Percentiles rank a stretch among this genome's conserved stretches.
These are phyloP conservation scores for Lathyrus sativus DNA, from an alignment of 306 rosid species.

Conservation along the genomic window DNA sequence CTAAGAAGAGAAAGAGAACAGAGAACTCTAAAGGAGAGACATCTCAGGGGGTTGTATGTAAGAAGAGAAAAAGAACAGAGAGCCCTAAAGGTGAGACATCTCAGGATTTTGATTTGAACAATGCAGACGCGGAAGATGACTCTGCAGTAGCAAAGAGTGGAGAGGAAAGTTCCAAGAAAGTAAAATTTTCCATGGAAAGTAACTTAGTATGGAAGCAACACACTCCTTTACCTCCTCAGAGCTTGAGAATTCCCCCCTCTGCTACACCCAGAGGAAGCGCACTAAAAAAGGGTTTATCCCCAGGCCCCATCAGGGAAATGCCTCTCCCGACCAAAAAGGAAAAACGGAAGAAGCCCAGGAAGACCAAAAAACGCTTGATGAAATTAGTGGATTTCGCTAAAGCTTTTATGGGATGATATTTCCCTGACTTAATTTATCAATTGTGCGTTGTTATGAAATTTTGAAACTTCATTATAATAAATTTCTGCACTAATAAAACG, in stretches of 20 bases:
- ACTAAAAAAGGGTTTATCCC: conserved; percentile 90
- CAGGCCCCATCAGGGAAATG: conserved; percentile 92
- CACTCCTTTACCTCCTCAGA: conserved; percentile 87
- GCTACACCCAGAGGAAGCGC: conserved; percentile 99
- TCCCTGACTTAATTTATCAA: conserved; percentile 29
- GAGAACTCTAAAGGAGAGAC: conserved; percentile 48
- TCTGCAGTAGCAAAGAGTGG: conserved; percentile 49
- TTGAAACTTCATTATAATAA: conserved; percentile 39
- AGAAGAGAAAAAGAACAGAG: conserved; percentile 89
- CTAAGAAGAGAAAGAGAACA: conserved; percentile 88
- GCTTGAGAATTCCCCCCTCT: conserved; percentile 88
- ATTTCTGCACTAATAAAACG: background rate
- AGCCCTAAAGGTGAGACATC: conserved; percentile 43
- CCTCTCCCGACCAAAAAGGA: conserved; percentile 52
- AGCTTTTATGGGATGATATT: conserved; percentile 36
- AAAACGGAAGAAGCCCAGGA: conserved; percentile 69
- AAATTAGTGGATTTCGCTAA: conserved; percentile 44
- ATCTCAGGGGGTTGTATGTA: conserved; percentile 48
- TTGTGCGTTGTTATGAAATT: conserved; percentile 30
- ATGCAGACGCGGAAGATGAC: conserved; percentile 45
- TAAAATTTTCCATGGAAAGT: conserved; percentile 83
- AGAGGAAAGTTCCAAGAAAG: conserved; percentile 82
- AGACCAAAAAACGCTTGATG: conserved; percentile 66
- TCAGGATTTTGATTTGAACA: conserved; percentile 40
- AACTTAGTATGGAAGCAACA: conserved; percentile 97